Percentiles rank a stretch among this genome's conserved stretches.
phyloP scores from a whole-genome alignment of 2,329 filamentous ascomycete species.

The Leptographium radiaticola region DNA sequence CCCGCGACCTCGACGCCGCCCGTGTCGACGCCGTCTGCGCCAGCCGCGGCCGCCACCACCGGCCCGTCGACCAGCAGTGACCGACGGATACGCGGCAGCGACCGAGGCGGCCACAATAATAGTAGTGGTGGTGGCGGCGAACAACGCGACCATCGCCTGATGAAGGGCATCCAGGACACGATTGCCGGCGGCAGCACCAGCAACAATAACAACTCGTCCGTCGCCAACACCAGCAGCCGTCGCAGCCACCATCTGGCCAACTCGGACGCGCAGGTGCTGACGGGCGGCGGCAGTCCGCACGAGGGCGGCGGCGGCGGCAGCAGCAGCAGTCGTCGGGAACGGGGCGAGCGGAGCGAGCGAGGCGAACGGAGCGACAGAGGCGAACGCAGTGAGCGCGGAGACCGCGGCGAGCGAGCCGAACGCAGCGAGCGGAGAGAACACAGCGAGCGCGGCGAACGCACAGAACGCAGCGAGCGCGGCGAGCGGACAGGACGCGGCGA shows the following conservation, averaged over 20 bases:
- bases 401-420: constrained; percentile 15
- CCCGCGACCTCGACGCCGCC: background rate
- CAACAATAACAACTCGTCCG: background rate
- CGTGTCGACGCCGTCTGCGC: no score
- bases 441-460: background rate
- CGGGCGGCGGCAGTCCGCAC: constrained; percentile 24
- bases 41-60: background rate
- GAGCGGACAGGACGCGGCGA: constrained; percentile 19
- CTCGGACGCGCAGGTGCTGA: constrained; percentile 43
- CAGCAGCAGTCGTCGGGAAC: constrained; percentile 12
- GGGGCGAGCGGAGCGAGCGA: constrained; percentile 9
- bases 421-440: constrained; percentile 8
- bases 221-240: constrained; percentile 16
- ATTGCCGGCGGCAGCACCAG: constrained; percentile 16
- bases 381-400: constrained; percentile 17
- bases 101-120: background rate
- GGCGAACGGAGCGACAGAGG: constrained; percentile 1
- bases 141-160: constrained; percentile 26
- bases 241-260: constrained; percentile 33
- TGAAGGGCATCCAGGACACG: constrained; percentile 40
- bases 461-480: constrained; percentile 16
- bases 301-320: background rate
- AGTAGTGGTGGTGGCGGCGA: background rate
- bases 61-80: background rate
- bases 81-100: background rate